Percentiles rank a stretch among this genome's conserved stretches.
phyloP scores from a whole-genome alignment of 2,329 filamentous ascomycete genomes.

The Mycocentrospora acerina region DNA sequence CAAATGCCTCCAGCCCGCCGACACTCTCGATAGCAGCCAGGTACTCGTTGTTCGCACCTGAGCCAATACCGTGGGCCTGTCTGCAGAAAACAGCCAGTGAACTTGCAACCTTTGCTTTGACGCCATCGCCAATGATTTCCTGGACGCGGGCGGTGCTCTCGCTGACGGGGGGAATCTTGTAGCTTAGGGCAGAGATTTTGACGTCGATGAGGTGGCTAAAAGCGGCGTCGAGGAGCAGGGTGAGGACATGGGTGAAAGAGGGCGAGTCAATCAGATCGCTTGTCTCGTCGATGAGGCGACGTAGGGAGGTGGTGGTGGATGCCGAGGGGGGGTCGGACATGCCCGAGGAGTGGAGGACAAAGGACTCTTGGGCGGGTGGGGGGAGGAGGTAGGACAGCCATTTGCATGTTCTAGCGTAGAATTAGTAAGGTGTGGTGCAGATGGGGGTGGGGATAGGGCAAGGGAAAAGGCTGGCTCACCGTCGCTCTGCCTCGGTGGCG shows the following conservation, averaged over 20 bases:
- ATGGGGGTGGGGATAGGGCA: not conserved
- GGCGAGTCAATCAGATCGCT: slow-evolving; percentile 95
- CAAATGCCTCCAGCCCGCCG: slow-evolving; percentile 76
- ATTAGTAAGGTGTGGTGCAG: slow-evolving; percentile 10
- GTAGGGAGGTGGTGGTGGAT: slow-evolving; percentile 59
- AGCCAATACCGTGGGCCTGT: slow-evolving; percentile 86
- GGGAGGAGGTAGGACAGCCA: slow-evolving; percentile 89
- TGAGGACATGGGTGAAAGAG: slow-evolving; percentile 82
- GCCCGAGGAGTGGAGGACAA: slow-evolving; percentile 82
- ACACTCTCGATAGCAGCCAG: slow-evolving; percentile 72
- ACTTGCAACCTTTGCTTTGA: slow-evolving; percentile 77
- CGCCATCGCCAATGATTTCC: slow-evolving; percentile 54
- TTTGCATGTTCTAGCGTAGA: slow-evolving; percentile 51
- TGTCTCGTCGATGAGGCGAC: slow-evolving; percentile 89
- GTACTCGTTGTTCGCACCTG: slow-evolving; percentile 55
- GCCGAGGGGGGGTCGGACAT: slow-evolving; percentile 55
- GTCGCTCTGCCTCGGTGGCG: slow-evolving; percentile 62
- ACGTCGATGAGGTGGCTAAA: slow-evolving; percentile 83
- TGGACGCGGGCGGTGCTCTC: slow-evolving; percentile 48
- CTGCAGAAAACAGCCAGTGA: slow-evolving; percentile 86
- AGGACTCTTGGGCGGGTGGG: slow-evolving; percentile 73
- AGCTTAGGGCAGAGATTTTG: slow-evolving; percentile 77
- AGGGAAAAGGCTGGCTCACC: slow-evolving; percentile 43
- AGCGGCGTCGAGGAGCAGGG: slow-evolving; percentile 79
- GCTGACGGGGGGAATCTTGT: slow-evolving; percentile 60